Evolutionary conservation across 352 stramenopile genomes (phyloP), one percentile per base, ranked within the genome.

Genomic region (Elongisporangium anandrum): DNA sequence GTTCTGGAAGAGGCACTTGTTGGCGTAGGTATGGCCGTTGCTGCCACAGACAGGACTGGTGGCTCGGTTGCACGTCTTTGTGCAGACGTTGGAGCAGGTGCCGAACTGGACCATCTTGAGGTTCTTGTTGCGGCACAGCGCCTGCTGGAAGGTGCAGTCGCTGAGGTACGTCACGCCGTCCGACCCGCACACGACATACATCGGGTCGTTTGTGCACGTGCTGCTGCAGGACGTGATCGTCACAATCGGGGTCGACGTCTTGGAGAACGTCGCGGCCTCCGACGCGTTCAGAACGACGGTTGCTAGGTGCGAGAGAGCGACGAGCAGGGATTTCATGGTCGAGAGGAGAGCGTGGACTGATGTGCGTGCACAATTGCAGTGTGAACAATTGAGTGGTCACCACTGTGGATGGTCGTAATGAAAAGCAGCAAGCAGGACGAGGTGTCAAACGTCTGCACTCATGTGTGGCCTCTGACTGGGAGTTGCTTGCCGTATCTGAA

Each of bases 81-180:
- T 19, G 50, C 60, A 65, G 20, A 45, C 34, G 13, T 52, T 16
- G 20, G 51, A 48, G 2, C 24, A n/a, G 5, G 8, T 8, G 15
- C 23, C 23, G 15, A 57, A 48, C 19, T 38, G 15, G 20, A 62
- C 50, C 19, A 4, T 53, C 20, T 55, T 13, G 17, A 57, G 19
- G 20, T 15, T 23, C 50, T 61, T 49, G 56, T 55, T 54, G 54
- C 65, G 34, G 34, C 34, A 72, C 22, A 52, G 26, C 21, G 19
- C 57, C 7, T 47, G n/a, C 20, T 59, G 21, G 17, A 72, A 51
- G 7, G 49, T 17, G 34, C 62, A 73, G 45, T 52, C 52, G 53
- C 61, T 73, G 50, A 17, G 17, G 63, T 73, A 73, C 21, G 66
- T 68, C 21, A 50, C 19, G 19, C 52, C 53, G 23, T 73, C 51